Conservation (phyloP, 2,329 filamentous ascomycete genomes). For the Botrytis cinerea region DNA sequence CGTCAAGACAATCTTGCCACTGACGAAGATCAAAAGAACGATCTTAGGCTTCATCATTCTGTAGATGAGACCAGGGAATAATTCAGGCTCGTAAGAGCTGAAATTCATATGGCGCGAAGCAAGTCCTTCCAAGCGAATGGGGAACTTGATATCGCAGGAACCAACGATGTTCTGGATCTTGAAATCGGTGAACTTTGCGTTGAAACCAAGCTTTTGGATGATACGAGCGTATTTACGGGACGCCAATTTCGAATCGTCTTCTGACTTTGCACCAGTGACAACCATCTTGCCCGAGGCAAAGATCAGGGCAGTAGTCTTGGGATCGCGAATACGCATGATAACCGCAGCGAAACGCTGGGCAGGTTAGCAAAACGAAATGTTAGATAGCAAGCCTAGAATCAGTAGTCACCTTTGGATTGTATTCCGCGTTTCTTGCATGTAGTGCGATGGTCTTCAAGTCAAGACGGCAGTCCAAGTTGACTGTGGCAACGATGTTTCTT, state of each 20-base stretch:
- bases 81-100: conserved; percentile 96
- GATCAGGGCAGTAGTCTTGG: conserved; percentile 97
- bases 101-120: conserved; percentile 98
- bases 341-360: conserved; percentile 93
- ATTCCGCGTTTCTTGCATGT: conserved; percentile 97
- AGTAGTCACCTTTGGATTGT: conserved; percentile 87
- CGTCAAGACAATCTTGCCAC: conserved; percentile 96
- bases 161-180: conserved; percentile 99
- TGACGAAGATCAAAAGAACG: conserved; percentile 95
- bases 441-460: conserved; percentile 98
- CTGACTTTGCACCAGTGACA: conserved; percentile 95
- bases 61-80: conserved; percentile 99
- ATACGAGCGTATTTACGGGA: conserved; percentile 98
- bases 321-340: conserved; percentile 99
- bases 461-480: conserved; percentile 95
- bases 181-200: conserved; percentile 99
- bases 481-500: conserved; percentile 99
- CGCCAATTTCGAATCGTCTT: conserved; percentile 96
- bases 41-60: conserved; percentile 99
- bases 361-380: conserved; percentile 44
- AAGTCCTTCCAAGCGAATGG: conserved; percentile 92
- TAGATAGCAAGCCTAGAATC: conserved; percentile 49
- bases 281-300: conserved; percentile 99
- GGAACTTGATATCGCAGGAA: conserved; percentile 99
- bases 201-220: conserved; percentile 99